These are phyloP conservation scores for Curvularia eragrostidis DNA, from an alignment of 2,329 filamentous ascomycete genomes.

Conservation along the genomic window DNA sequence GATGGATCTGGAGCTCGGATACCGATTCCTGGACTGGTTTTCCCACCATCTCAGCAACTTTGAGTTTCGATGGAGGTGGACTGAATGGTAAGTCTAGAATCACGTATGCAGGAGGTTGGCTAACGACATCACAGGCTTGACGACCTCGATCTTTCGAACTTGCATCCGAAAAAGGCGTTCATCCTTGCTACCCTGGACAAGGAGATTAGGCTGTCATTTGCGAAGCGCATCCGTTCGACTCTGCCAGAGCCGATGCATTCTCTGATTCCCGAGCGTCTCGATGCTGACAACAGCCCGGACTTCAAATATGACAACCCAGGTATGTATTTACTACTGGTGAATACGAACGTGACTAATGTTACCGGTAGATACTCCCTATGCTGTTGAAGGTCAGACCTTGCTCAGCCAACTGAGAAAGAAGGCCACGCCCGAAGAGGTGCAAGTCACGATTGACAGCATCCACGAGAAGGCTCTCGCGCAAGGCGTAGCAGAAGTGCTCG, in stretches of 20 bases:
- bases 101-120: background rate
- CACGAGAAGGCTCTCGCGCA: constrained; percentile 76
- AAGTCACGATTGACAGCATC: constrained; percentile 78
- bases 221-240: constrained; percentile 93
- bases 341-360: constrained; percentile 3
- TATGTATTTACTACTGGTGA: constrained; percentile 53
- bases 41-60: constrained; percentile 98
- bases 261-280: constrained; percentile 84
- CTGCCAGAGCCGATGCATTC: constrained; percentile 82
- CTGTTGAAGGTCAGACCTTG: constrained; percentile 82
- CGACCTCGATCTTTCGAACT: constrained; percentile 75
- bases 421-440: constrained; percentile 84
- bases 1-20: constrained; percentile 85
- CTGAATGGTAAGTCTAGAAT: constrained; percentile 73
- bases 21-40: constrained; percentile 97
- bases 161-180: constrained; percentile 92
- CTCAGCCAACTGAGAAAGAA: constrained; percentile 82
- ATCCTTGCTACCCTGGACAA: constrained; percentile 91
- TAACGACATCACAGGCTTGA: constrained; percentile 64
- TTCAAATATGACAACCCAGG: constrained; percentile 86
- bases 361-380: constrained; percentile 74
- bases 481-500: constrained; percentile 74
- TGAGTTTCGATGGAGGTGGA: constrained; percentile 99
- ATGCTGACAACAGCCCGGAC: constrained; percentile 91
- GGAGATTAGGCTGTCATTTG: constrained; percentile 95